Conservation (phyloP, 2,329 filamentous ascomycete genomes). For the Venturia effusa region DNA sequence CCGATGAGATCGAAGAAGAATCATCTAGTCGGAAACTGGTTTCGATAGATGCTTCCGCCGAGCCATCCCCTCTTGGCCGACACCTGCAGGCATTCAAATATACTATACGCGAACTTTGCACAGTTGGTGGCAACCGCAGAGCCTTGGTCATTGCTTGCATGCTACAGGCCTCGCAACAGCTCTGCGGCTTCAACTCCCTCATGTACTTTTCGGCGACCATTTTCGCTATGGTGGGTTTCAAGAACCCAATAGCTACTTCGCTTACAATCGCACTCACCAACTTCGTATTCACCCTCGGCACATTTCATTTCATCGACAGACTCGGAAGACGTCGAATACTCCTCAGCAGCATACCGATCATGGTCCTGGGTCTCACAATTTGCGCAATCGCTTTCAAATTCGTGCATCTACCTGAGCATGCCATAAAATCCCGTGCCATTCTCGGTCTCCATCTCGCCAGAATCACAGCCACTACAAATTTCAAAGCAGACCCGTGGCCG, state of each 20-base stretch:
- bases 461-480: background rate
- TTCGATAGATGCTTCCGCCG: background rate
- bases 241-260: conserved; percentile 32
- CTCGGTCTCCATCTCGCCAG: background rate
- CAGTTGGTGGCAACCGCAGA: conserved; percentile 47
- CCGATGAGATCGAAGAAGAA: conserved; percentile 35
- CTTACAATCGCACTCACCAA: conserved; percentile 35
- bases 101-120: conserved; percentile 39
- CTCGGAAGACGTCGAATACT: conserved; percentile 48
- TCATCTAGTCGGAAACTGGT: conserved; percentile 33
- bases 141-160: conserved; percentile 78
- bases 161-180: conserved; percentile 76
- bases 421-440: background rate
- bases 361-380: conserved; percentile 61
- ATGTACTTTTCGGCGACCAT: conserved; percentile 40
- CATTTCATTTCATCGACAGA: conserved; percentile 34
- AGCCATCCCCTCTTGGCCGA: background rate
- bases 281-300: conserved; percentile 35
- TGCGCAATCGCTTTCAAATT: conserved; percentile 64
- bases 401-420: conserved; percentile 36
- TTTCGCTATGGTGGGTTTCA: conserved; percentile 36
- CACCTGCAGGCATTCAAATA: conserved; percentile 37
- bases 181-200: conserved; percentile 50
- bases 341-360: conserved; percentile 72
- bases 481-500: conserved; percentile 19